Base-by-base conservation (phyloP, 108 stramenopile genomes). In the Aurantiochytrium sp. region DNA sequence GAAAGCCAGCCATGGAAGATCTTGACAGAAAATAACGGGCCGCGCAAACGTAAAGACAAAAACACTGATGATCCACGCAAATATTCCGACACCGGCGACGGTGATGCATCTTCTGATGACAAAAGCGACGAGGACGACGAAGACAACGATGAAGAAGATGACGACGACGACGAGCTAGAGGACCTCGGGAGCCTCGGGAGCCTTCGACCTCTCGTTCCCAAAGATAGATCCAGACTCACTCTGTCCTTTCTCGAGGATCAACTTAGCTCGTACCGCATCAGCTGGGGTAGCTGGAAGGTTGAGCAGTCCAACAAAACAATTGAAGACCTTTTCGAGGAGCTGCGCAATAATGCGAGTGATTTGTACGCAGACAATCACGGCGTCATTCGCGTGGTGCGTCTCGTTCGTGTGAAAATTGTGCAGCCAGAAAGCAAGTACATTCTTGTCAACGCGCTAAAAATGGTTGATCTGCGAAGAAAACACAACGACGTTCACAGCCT, bases 261-360 rank as follows among this genome's bases (percentile, higher is more conserved):
- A 1, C 51, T 83, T 0, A 83, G 49, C 49, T n/a, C 76, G 49
- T 83, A 83, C 51, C 45, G 76, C 49, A 83, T 83, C n/a, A 47
- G 49, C 49, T 83, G 76, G 76, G 76, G 76, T 25, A 83, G 76
- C 76, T 83, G 76, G 76, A 83, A 53, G 23, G 76, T 83, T 1
- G 51, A 83, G 25, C 19, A 53, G 3, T 53, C 45, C 76, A 83
- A 83, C 49, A 53, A 83, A 12, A 83, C 76, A 6, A 53, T 83
- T 53, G 76, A 83, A 35, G 76, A 83, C 51, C 76, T 83, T 23
- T 53, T 53, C 1, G 76, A 83, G 19, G 76, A 83, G 51, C 19
- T 83, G 6, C 51, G 76, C 51, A 47, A 53, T 16, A 53, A 53
- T 2, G n/a, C 51, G n/a, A 25, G 76, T 45, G 76, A 83, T 53